Evolutionary conservation across 495 filamentous ascomycete species (phyloP), one percentile per base, ranked within the genome.

Genomic region (Astrothelium subdiscretum): DNA sequence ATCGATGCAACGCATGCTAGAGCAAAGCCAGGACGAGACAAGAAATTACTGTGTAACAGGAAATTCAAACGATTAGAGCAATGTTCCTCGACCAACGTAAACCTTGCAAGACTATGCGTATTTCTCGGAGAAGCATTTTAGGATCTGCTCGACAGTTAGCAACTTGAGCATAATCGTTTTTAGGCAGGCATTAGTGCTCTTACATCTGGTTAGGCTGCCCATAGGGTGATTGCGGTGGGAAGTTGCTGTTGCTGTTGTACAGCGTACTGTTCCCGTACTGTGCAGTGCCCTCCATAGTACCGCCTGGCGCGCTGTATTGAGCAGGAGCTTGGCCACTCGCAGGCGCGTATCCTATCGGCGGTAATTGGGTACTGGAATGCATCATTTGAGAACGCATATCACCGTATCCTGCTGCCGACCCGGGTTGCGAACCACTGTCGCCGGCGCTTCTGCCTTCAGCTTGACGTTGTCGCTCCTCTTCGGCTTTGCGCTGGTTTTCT

Each of bases 401-500:
- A 72, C 78, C 38, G 85, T 79, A 62, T 83, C 80, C 31, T 76
- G 76, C 67, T 85, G 86, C 66, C 32, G 32, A 59, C 18, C 57
- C 59, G 22, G 59, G 66, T 20, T 61, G 43, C 63, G 67, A 64
- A 40, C 59, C n/a, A 54, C 61, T 79, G 62, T 88, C 84, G 57
- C 81, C 72, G 44, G 77, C 71, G 54, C 73, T 73, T 35, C 83
- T 81, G 24, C 75, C 76, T 44, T 87, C 86, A 31, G 81, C 80
- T 40, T 85, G 83, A 57, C 90, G 88, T 64, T 88, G 84, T 62
- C 90, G 85, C 66, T 97, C 94, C 67, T 97, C 94, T 3, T 89
- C 88, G 24, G 86, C 88, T 81, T 97, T 97, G 67, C 94, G 87
- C 70, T 80, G 78, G 62, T 84, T 84, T 62, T 97, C 94, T 68